These are phyloP conservation scores for Ophidiomyces ophidiicola DNA, from an alignment of 2,329 filamentous ascomycete genomes.

Conservation along the genomic window DNA sequence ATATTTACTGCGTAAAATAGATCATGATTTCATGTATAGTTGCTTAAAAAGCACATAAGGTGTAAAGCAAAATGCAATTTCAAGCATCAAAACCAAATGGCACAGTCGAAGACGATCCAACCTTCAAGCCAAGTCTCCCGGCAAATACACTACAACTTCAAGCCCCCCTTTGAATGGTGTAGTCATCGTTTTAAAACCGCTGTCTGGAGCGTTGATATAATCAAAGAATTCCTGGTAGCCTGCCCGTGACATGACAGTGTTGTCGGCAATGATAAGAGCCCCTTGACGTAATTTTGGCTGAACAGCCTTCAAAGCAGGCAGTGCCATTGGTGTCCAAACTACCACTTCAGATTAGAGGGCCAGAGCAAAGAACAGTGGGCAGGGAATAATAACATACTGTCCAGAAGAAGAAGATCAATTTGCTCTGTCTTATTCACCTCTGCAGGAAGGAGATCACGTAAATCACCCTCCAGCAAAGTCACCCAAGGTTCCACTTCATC, in stretches of 20 bases:
- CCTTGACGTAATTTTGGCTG: constrained; percentile 37
- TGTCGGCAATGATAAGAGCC: constrained; percentile 41
- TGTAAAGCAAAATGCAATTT: too few species aligned
- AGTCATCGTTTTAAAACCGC: constrained; percentile 40
- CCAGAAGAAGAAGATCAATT: constrained; percentile 48
- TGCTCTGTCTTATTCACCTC: constrained; percentile 28
- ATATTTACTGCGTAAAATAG: too few species aligned
- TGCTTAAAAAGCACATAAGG: too few species aligned
- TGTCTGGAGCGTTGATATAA: constrained; percentile 36
- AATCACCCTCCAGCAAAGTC: constrained; percentile 46
- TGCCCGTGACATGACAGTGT: constrained; percentile 30
- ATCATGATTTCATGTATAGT: too few species aligned
- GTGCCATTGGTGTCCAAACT: constrained; percentile 47
- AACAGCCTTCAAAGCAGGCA: constrained; percentile 41
- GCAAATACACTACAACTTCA: constrained; percentile 34
- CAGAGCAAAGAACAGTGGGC: background rate
- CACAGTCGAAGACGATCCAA: too few species aligned
- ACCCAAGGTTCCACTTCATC: constrained; percentile 40
- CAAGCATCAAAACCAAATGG: too few species aligned
- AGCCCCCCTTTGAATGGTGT: constrained; percentile 40
- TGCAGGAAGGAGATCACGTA: constrained; percentile 44
- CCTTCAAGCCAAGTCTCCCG: background rate
- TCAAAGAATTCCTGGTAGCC: constrained; percentile 39
- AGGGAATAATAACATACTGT: constrained; percentile 40
- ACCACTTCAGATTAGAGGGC: too few species aligned